Base-by-base conservation (phyloP, 805 yeast genomes). In the Starmerella kuoi region DNA sequence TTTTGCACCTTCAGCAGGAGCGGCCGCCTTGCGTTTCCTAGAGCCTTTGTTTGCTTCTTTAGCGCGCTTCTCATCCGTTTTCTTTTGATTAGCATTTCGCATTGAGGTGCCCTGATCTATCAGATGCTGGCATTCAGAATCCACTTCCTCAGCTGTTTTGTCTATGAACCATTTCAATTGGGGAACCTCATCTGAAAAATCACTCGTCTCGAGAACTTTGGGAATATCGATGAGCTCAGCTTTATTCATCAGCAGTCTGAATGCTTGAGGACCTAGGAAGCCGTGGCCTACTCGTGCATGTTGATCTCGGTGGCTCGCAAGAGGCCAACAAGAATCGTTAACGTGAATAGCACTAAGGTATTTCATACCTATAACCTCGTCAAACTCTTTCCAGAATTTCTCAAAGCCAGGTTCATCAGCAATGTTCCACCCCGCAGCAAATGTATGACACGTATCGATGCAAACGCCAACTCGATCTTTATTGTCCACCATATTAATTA, bases 381-480 rank as follows among this genome's bases (percentile, higher is more conserved):
- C 96, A 60, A 82, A 91, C 31, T 76, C 62, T 4, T 65, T 59
- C 93, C 95, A 81, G 59, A 91, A 87, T 34, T 63, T 61, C 8
- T 68, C 66, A 62, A 77, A 82, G 12, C 64, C 57, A 24, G 68
- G 74, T 45, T 69, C 70, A 15, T 70, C 69, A n/a, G 77, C 62
- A 35, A 91, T 69, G 57, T 91, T 96, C 58, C 83, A 87, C 1
- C 98, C 98, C 1, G 97, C 95, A 1, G 97, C 95, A 66, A 83
- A 86, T 0, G 95, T 69, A 61, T 91, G 98, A 59, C 98, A 91
- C 0, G 97, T 91, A 59, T 91, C 98, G 14, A 91, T 70, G 58
- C 98, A 91, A 1, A 91, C 94, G 3, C 98, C 97, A n/a, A 91
- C 78, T 43, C 98, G 69, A 1, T 63, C 57, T 60, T 87, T 87